Percentiles rank a stretch among this genome's conserved stretches.
Evolutionary conservation across 306 rosid species (phyloP).

Genomic region (Citrullus amarus): DNA sequence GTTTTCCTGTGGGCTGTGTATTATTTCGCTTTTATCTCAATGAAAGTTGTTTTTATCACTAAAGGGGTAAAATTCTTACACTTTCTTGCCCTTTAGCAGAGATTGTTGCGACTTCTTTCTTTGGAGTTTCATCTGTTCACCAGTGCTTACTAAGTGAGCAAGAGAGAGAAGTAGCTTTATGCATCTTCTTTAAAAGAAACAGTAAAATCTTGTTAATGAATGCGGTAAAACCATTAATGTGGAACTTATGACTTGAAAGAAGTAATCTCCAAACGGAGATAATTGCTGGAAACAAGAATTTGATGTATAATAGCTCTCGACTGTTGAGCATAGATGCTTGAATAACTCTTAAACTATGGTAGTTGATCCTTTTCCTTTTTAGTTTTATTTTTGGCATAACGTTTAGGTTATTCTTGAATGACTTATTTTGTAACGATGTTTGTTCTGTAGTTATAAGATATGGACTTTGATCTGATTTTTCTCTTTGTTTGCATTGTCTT

Average conservation of each 20-base stretch:
- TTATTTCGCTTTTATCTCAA: no score
- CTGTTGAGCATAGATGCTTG: neutral
- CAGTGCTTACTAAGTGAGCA: neutral
- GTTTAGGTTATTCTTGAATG: neutral
- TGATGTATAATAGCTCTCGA: neutral
- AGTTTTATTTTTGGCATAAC: neutral
- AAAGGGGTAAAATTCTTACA: neutral
- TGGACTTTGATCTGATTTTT: neutral
- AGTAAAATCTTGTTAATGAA: neutral
- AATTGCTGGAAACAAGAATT: neutral
- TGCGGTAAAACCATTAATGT: neutral
- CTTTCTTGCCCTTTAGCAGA: neutral
- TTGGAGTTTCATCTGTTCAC: neutral
- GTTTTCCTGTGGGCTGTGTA: no score
- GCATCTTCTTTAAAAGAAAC: neutral
- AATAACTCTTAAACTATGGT: neutral
- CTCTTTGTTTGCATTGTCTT: constrained; percentile 9
- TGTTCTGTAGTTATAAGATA: neutral
- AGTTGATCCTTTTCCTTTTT: neutral
- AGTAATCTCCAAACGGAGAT: neutral
- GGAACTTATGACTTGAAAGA: neutral
- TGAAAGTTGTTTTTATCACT: no score
- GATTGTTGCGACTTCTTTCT: neutral
- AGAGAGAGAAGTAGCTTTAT: neutral
- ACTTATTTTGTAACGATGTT: neutral